Evolutionary conservation across 1,284 basidiomycete species (phyloP), one percentile per base, ranked within the genome.

Genomic region (Moniliella sp.): DNA sequence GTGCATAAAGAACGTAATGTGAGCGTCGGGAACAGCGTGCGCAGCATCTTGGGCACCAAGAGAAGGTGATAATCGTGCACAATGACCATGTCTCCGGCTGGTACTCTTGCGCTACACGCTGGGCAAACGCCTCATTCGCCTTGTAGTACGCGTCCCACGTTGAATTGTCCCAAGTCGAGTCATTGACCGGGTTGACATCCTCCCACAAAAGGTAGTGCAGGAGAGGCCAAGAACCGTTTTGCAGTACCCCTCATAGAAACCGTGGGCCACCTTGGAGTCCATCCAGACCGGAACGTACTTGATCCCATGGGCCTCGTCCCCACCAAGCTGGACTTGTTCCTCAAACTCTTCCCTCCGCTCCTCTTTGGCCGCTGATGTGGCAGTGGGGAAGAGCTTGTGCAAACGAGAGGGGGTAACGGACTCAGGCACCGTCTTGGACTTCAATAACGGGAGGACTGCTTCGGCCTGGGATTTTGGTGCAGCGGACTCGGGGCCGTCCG

Each of bases 131-230:
- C 32, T 74, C 69, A 62, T 94, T 94, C 35, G 79, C 82, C 33
- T 73, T 68, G 45, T 75, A 70, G 64, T 91, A 93, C 26, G 75
- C 72, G n/a, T 75, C 70, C 68, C 84, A 97, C 50, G 81, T 71
- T 4, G 65, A 66, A 34, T 72, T 67, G 53, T 94, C 21, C 21
- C 31, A 12, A 1, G 30, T 14, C n/a, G 5, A 23, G 12, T 21
- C 8, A 8, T 26, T 32, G 82, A 86, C 4, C 15, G n/a, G 25
- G 11, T 32, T 64, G 25, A 65, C 82, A 57, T 91, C 86, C 61
- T 91, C 82, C 84, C 84, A 93, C 35, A 93, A 75, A 36, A 97
- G 71, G 61, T 97, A 97, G 66, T 97, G 91, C 71, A 97, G 91
- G 16, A 94, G 67, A 0, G 88, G 91, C 88, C 88, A 99, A 99